phyloP scores from a whole-genome alignment of 768 basidiomycete species.

The Cystobasidium ongulense region DNA sequence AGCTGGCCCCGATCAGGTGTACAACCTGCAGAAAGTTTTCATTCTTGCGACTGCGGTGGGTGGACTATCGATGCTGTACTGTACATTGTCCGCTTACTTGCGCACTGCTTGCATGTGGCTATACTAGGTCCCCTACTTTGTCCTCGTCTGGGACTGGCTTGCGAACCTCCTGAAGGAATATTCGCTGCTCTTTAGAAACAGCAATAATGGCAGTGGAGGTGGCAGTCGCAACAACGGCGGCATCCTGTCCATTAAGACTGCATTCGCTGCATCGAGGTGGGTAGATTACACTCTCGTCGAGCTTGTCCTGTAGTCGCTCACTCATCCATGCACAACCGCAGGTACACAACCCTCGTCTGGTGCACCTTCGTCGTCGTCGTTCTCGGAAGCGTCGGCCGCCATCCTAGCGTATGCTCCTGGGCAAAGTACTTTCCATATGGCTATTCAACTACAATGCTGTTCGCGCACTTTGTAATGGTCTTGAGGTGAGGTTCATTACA shows the following conservation, averaged over 20 bases:
- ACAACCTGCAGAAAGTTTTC: not conserved
- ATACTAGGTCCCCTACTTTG: slow-evolving; percentile 23
- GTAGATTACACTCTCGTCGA: not conserved
- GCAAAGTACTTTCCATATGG: slow-evolving; percentile 23
- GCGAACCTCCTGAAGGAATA: slow-evolving; percentile 6
- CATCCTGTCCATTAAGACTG: slow-evolving; percentile 6
- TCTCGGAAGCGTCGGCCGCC: not conserved
- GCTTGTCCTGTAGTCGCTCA: not conserved
- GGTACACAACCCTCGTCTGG: slow-evolving; percentile 21
- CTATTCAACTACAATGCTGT: slow-evolving; percentile 9
- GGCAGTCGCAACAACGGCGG: not conserved
- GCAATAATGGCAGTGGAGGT: not conserved
- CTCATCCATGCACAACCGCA: not conserved
- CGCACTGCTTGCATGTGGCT: not conserved
- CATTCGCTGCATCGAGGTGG: slow-evolving; percentile 14
- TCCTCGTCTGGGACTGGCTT: slow-evolving; percentile 22
- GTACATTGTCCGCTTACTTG: no score
- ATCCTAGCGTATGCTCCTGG: not conserved
- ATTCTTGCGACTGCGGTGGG: not conserved
- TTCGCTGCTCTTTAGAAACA: not conserved
- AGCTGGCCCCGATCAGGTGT: not conserved
- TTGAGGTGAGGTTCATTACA: not conserved
- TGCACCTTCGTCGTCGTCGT: slow-evolving; percentile 21
- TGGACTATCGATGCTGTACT: not conserved
- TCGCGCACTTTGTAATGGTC: slow-evolving; percentile 16